These are phyloP conservation scores for Spathaspora passalidarum DNA, from an alignment of 805 yeast species.

Conservation along the genomic window DNA sequence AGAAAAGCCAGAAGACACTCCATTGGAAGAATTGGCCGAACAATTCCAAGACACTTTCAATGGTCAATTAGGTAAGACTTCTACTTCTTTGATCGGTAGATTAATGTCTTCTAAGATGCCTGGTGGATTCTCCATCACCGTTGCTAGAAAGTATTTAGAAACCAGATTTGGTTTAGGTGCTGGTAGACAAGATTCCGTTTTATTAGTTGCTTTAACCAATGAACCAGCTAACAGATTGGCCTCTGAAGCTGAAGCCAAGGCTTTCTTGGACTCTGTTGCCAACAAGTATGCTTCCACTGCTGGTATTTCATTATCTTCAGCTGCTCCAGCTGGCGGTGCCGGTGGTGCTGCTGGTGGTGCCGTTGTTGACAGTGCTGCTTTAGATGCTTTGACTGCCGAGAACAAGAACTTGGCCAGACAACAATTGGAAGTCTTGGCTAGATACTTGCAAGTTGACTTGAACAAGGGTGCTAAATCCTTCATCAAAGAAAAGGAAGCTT, in stretches of 20 bases:
- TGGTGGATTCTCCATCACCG: slow-evolving; percentile 94
- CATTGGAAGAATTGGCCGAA: slow-evolving; percentile 92
- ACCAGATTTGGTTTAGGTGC: slow-evolving; percentile 88
- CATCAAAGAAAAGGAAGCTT: slow-evolving; percentile 80
- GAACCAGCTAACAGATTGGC: slow-evolving; percentile 92
- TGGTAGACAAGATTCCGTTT: slow-evolving; percentile 92
- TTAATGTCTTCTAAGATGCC: slow-evolving; percentile 98
- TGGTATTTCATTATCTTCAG: slow-evolving; percentile 73
- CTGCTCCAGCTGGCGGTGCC: slow-evolving; percentile 53
- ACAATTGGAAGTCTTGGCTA: slow-evolving; percentile 87
- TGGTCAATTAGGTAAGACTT: slow-evolving; percentile 92
- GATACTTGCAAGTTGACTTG: slow-evolving; percentile 89
- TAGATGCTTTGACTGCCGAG: slow-evolving; percentile 76
- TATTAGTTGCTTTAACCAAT: slow-evolving; percentile 76
- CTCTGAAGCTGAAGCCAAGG: slow-evolving; percentile 85
- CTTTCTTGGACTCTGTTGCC: slow-evolving; percentile 77
- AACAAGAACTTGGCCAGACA: slow-evolving; percentile 69
- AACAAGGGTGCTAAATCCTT: slow-evolving; percentile 86
- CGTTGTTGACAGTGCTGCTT: slow-evolving; percentile 91
- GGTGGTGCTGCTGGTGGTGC: slow-evolving; percentile 74
- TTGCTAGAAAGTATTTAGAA: slow-evolving; percentile 89
- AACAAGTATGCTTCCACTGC: slow-evolving; percentile 81
- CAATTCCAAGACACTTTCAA: slow-evolving; percentile 86
- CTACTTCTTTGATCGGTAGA: slow-evolving; percentile 84
- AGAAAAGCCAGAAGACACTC: slow-evolving; percentile 98